Base-by-base conservation (phyloP, 139 green algal species). In the Ettlia oleoabundans region DNA sequence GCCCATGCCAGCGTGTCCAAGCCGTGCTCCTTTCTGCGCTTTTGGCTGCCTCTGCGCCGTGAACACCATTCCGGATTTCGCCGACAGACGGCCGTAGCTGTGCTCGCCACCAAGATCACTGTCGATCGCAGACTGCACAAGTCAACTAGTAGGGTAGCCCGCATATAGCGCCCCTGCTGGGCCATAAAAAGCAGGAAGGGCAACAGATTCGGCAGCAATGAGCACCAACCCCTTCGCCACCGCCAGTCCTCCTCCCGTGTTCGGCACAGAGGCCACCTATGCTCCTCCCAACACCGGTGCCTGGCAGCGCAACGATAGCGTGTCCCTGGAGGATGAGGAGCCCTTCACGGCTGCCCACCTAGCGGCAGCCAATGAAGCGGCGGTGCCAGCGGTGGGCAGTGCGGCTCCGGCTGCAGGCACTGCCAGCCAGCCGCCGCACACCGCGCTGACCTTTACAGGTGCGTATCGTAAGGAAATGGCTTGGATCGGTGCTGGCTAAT, bases 331-430 rank as follows among this genome's bases (percentile, higher is more conserved):
- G 6, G 67, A 81, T 33, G 69, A 86, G 9, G 81, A 86, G 80
- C 85, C 85, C 52, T 89, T 89, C 76, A 84, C 80, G 5, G 66
- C 81, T n/a, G 85, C 85, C 5, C 71, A 89, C 55, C 64, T 88
- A 43, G 74, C 76, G 21, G 73, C 74, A 19, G 71, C 69, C 43
- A 73, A 84, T 38, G 58, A 82, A 28, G 73, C 62, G 1, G 53
- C 47, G 7, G 75, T 72, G 47, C 76, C 64, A 47, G 76, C 70
- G 9, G 69, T 81, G 7, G 55, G 30, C 42, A 33, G 40, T 24
- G 26, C 3, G 19, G 19, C 43, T 5, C 40, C 41, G 28, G 26
- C 28, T 26, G 19, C 30, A 47, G 9, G 9, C 24, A 18, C 62
- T 38, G 51, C 75, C 13, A 15, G 52, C 9, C 38, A 15, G 53